Conservation (phyloP, 306 rosid species). For the Vicia villosa region DNA sequence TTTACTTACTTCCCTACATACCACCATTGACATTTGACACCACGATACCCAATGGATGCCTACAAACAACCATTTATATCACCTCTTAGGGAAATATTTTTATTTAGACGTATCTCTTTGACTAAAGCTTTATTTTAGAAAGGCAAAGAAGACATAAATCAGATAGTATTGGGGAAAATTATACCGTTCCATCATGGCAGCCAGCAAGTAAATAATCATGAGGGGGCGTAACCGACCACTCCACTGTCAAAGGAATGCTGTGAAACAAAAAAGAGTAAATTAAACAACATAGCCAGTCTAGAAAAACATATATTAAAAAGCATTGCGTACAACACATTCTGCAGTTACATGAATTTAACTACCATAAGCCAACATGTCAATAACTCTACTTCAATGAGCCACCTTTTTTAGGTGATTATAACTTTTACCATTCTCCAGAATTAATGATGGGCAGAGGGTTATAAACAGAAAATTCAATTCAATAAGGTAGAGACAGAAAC, state of each 20-base stretch:
- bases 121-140: constrained; percentile 15
- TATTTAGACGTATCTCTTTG: background rate
- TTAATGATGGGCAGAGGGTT: constrained; percentile 12
- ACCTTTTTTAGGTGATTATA: constrained; percentile 10
- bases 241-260: constrained; percentile 92
- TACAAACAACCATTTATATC: background rate
- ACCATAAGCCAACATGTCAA: constrained; percentile 21
- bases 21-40: background rate
- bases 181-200: constrained; percentile 98
- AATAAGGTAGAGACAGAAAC: background rate
- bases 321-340: constrained; percentile 26
- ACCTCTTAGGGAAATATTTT: background rate
- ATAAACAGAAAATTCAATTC: constrained; percentile 12
- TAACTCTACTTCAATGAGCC: constrained; percentile 1
- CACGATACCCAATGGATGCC: background rate
- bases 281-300: constrained; percentile 24
- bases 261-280: constrained; percentile 34
- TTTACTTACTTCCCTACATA: background rate
- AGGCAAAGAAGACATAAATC: constrained; percentile 17
- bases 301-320: constrained; percentile 18
- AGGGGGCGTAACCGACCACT: constrained; percentile 83
- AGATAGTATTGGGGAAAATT: constrained; percentile 20
- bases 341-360: constrained; percentile 26
- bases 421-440: constrained; percentile 16
- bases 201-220: constrained; percentile 83